These are phyloP conservation scores for Luffa aegyptiaca DNA, from an alignment of 306 rosid genomes.

Conservation along the genomic window DNA sequence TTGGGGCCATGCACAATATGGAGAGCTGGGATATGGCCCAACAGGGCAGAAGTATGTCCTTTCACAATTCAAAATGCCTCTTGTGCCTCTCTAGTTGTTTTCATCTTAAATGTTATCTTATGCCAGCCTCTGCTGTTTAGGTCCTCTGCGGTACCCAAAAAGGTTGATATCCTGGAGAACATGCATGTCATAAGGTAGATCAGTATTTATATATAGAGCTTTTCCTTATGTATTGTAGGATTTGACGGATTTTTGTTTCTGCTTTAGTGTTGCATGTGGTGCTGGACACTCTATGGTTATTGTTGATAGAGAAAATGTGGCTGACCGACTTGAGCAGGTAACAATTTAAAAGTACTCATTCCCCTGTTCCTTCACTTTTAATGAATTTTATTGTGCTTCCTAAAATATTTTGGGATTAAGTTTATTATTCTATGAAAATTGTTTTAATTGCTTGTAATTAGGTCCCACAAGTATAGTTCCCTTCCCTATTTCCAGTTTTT, in stretches of 20 bases:
- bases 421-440: background rate
- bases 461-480: background rate
- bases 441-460: background rate
- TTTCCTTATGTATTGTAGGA: background rate
- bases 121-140: conserved; percentile 25
- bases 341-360: background rate
- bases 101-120: background rate
- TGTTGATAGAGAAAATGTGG: conserved; percentile 65
- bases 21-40: conserved; percentile 98
- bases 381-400: background rate
- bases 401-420: background rate
- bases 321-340: conserved; percentile 85
- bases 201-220: background rate
- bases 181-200: conserved; percentile 75
- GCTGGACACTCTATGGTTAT: conserved; percentile 79
- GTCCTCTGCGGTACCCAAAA: conserved; percentile 89
- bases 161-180: conserved; percentile 90
- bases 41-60: conserved; percentile 74
- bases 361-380: background rate
- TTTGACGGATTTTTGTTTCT: conserved; percentile 15
- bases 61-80: background rate
- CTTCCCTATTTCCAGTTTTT: background rate
- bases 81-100: background rate
- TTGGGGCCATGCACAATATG: conserved; percentile 97
- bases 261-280: conserved; percentile 85